Base-by-base conservation (phyloP, 768 basidiomycete species). In the Glaciozyma martinii region DNA sequence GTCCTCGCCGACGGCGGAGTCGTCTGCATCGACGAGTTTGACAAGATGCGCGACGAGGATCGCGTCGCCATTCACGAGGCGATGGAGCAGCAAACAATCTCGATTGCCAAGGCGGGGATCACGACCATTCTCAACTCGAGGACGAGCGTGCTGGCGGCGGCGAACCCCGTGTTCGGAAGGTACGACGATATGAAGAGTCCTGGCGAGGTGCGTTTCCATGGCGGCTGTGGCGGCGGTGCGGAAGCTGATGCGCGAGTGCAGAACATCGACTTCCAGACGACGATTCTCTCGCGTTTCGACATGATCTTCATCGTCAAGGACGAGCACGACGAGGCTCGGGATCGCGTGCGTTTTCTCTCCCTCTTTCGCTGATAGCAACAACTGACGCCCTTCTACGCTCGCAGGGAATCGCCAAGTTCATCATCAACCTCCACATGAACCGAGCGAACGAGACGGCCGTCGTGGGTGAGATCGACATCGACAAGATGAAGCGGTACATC, bases 11-110 rank as follows among this genome's bases (percentile, higher is more conserved):
- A 99, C 75, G 89, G 89, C 18, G 95, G 95, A 33, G 93, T 99
- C 19, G 95, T 98, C 46, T 98, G 95, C 74, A 99, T 99, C 74
- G 95, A 99, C 72, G 95, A 99, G 76, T 99, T 99, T 72, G 95
- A 99, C 79, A 99, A 99, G 80, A 99, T 99, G 95, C 82, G 94
- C 46, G 95, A 99, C 71, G 94, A 98, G 77, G 95, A 99, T 76
- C 85, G 95, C 61, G 95, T 98, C 7, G 95, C 95, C 0, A 98
- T 98, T 65, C 95, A 98, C 77, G 95, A 98, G 79, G 95, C 94
- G 19, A 99, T 99, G 95, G 95, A 99, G 74, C 95, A 99, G 74
- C 94, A 98, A 74, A 99, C 95, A 0, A 98, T 99, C 71, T 98
- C 95, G 3, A 97, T 99, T 68, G 94, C 94, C 23, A 98, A 99